A percentile compares a stretch with the other conserved stretches of the same genome.
Evolutionary conservation across 257 asterid genomes (phyloP).

Genomic region (Jasminum sambac): DNA sequence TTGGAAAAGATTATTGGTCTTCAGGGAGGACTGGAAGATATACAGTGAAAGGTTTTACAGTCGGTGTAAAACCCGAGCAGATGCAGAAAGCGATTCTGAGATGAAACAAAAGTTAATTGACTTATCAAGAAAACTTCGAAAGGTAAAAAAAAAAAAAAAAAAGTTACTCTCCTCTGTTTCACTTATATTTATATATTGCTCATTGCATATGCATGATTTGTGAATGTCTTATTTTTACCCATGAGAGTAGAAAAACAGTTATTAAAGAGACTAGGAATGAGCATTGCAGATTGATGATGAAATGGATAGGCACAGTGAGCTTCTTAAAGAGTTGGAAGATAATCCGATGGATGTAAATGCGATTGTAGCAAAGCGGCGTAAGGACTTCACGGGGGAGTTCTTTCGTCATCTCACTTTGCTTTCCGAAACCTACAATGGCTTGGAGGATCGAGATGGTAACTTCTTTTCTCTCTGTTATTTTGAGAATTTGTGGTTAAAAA

Average conservation of each 20-base stretch:
- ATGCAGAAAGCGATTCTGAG: conserved; percentile 52
- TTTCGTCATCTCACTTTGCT: conserved; percentile 75
- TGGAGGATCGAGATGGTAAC: conserved; percentile 92
- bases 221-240: not conserved
- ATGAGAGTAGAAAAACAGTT: not conserved
- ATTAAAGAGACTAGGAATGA: conserved; percentile 37
- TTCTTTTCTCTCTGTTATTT: not conserved
- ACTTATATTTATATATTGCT: not conserved
- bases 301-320: conserved; percentile 70
- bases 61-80: conserved; percentile 61
- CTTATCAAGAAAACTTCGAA: conserved; percentile 70
- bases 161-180: not conserved
- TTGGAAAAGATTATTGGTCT: conserved; percentile 75
- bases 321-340: conserved; percentile 78
- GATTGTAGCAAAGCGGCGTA: conserved; percentile 74
- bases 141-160: conserved; percentile 37
- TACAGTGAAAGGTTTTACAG: conserved; percentile 63
- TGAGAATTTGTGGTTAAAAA: too few relatives aligned
- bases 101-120: conserved; percentile 58
- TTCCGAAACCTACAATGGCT: conserved; percentile 60
- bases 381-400: conserved; percentile 79
- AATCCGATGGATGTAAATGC: conserved; percentile 76
- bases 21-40: conserved; percentile 79
- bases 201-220: too few relatives aligned
- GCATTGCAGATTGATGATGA: conserved; percentile 86